These are phyloP conservation scores for Helotiales sp. DNA, from an alignment of 2,329 filamentous ascomycete species.

Conservation along the genomic window DNA sequence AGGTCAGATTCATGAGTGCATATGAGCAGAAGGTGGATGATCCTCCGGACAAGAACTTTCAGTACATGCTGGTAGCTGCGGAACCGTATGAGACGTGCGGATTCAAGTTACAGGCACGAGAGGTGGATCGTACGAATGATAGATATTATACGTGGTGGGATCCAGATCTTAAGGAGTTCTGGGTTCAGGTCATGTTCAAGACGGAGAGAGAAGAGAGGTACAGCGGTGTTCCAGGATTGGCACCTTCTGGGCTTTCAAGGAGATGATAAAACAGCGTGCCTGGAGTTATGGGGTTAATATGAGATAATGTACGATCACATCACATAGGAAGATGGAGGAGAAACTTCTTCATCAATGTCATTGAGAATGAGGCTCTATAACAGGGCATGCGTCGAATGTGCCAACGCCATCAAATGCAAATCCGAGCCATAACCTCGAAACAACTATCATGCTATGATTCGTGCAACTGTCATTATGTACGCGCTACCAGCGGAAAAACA, in stretches of 20 bases:
- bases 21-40: conserved; percentile 96
- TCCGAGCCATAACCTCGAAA: conserved; percentile 12
- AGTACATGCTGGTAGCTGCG: conserved; percentile 92
- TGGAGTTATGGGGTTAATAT: conserved; percentile 17
- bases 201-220: conserved; percentile 95
- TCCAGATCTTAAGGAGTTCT: conserved; percentile 93
- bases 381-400: conserved; percentile 20
- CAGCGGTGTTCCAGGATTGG: conserved; percentile 62
- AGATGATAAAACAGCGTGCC: conserved; percentile 19
- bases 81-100: conserved; percentile 98
- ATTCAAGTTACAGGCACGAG: conserved; percentile 92
- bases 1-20: conserved; percentile 95
- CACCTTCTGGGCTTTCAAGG: conserved; percentile 32
- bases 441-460: conserved; percentile 16
- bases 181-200: conserved; percentile 97
- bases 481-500: conserved; percentile 8
- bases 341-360: conserved; percentile 9
- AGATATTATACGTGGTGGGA: conserved; percentile 95
- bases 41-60: conserved; percentile 84
- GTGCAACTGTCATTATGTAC: conserved; percentile 13
- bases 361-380: conserved; percentile 9
- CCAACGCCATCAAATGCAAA: conserved; percentile 27
- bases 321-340: background rate
- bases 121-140: conserved; percentile 87
- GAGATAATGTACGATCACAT: background rate